Evolutionary conservation across 352 stramenopile genomes (phyloP).

Genomic region (Halophytophthora polymorphica): DNA sequence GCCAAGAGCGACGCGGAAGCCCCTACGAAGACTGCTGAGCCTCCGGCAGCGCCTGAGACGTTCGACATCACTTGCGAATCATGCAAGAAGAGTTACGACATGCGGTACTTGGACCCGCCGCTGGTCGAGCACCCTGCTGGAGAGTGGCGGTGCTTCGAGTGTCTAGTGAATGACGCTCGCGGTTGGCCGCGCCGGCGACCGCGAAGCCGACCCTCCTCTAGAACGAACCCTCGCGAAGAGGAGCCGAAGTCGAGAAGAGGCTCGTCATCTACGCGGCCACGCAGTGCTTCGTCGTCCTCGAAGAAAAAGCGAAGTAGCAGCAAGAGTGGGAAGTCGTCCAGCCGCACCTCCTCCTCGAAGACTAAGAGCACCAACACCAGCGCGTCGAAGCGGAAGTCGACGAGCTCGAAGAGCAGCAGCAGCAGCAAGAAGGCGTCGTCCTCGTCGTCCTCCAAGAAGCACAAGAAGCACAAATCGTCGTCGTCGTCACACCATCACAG

Average conservation of each 20-base stretch:
- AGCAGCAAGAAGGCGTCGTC: slow-evolving; percentile 64
- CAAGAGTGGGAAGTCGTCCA: slow-evolving; percentile 33
- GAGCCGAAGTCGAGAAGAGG: slow-evolving; percentile 31
- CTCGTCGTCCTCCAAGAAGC: slow-evolving; percentile 50
- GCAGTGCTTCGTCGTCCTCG: slow-evolving; percentile 33
- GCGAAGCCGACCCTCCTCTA: slow-evolving; percentile 26
- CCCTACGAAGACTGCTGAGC: slow-evolving; percentile 22
- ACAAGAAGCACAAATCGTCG: slow-evolving; percentile 71
- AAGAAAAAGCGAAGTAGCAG: slow-evolving; percentile 43
- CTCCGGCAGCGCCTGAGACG: slow-evolving; percentile 32
- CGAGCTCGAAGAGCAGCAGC: slow-evolving; percentile 44
- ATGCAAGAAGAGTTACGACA: slow-evolving; percentile 82
- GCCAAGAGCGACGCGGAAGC: not conserved
- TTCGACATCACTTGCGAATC: slow-evolving; percentile 80
- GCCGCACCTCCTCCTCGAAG: slow-evolving; percentile 34
- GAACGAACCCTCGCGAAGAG: slow-evolving; percentile 5
- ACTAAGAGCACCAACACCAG: slow-evolving; percentile 44
- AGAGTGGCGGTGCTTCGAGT: slow-evolving; percentile 88
- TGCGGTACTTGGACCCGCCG: slow-evolving; percentile 79
- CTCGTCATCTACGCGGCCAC: slow-evolving; percentile 42
- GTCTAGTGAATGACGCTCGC: slow-evolving; percentile 81
- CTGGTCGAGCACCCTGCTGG: slow-evolving; percentile 66
- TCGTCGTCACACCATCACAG: slow-evolving; percentile 55
- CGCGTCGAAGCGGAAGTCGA: slow-evolving; percentile 38
- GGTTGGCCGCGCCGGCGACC: slow-evolving; percentile 66